A percentile compares a stretch with the other conserved stretches of the same genome.
These are phyloP conservation scores for Geotrichum bryndzae DNA, from an alignment of 1,139 yeast species.

Conservation along the genomic window DNA sequence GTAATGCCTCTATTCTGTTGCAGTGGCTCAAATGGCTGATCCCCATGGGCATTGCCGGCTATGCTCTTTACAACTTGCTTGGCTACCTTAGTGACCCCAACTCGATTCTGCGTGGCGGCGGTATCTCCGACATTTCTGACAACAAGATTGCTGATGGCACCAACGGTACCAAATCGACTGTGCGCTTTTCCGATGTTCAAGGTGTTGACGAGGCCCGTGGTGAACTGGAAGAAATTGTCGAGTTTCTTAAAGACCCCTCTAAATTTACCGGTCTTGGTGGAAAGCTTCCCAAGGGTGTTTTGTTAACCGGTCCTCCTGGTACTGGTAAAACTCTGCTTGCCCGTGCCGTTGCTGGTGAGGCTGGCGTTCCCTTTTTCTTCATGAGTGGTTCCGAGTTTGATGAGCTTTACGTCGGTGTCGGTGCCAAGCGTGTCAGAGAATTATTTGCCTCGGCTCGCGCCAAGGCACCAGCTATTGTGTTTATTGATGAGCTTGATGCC, in stretches of 20 bases:
- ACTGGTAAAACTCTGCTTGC: conserved; percentile 97
- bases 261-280: conserved; percentile 97
- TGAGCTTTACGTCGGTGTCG: conserved; percentile 96
- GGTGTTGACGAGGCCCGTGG: conserved; percentile 99
- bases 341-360: conserved; percentile 98
- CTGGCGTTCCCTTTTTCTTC: conserved; percentile 96
- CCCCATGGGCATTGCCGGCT: conserved; percentile 63
- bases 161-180: conserved; percentile 78
- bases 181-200: conserved; percentile 84
- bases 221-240: conserved; percentile 94
- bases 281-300: conserved; percentile 91
- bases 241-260: conserved; percentile 90
- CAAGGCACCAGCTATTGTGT: conserved; percentile 93
- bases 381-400: conserved; percentile 99
- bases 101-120: conserved; percentile 66
- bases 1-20: conserved; percentile 66
- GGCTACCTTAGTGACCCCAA: conserved; percentile 80
- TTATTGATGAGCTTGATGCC: conserved; percentile 95
- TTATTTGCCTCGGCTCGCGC: conserved; percentile 88
- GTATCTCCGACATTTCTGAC: neutral
- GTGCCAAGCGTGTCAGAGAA: conserved; percentile 96
- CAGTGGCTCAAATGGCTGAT: conserved; percentile 89
- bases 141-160: conserved; percentile 32
- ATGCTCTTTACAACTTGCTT: conserved; percentile 55
- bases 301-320: conserved; percentile 98